A percentile compares a stretch with the other conserved stretches of the same genome.
Conservation (phyloP, 495 filamentous ascomycete species). For the Neurospora discreta region DNA sequence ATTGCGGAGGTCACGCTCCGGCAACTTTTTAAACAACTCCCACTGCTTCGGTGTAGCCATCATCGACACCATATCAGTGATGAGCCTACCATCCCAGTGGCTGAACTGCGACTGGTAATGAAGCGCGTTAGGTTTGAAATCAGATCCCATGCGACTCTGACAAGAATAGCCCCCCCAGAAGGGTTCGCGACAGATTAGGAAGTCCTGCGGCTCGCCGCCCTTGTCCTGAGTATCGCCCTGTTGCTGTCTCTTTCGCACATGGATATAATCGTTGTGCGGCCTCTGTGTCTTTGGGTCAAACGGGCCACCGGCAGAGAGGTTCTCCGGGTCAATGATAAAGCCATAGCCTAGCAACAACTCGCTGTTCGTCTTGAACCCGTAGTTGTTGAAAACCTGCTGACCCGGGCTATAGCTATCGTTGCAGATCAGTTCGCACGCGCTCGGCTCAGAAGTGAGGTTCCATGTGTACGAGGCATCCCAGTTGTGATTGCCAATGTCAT, state of each 20-base stretch:
- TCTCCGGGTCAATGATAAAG: slow-evolving; percentile 30
- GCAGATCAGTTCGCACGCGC: slow-evolving; percentile 21
- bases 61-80: slow-evolving; percentile 21
- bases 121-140: background rate
- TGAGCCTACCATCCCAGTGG: slow-evolving; percentile 32
- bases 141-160: slow-evolving; percentile 14
- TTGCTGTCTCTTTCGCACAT: slow-evolving; percentile 28
- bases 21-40: background rate
- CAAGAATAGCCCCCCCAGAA: slow-evolving; percentile 24
- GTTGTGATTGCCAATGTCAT: slow-evolving; percentile 44
- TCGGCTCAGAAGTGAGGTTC: slow-evolving; percentile 19
- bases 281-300: background rate
- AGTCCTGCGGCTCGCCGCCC: slow-evolving; percentile 16
- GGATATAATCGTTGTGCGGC: slow-evolving; percentile 40
- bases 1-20: background rate
- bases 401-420: slow-evolving; percentile 18
- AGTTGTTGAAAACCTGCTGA: slow-evolving; percentile 42
- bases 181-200: slow-evolving; percentile 31
- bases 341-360: slow-evolving; percentile 44
- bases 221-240: background rate
- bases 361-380: slow-evolving; percentile 41
- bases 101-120: slow-evolving; percentile 24
- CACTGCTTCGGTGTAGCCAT: slow-evolving; percentile 9
- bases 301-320: background rate
- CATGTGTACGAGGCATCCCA: slow-evolving; percentile 31